Base-by-base conservation (phyloP, 1,139 yeast species). In the Candida sp. region DNA sequence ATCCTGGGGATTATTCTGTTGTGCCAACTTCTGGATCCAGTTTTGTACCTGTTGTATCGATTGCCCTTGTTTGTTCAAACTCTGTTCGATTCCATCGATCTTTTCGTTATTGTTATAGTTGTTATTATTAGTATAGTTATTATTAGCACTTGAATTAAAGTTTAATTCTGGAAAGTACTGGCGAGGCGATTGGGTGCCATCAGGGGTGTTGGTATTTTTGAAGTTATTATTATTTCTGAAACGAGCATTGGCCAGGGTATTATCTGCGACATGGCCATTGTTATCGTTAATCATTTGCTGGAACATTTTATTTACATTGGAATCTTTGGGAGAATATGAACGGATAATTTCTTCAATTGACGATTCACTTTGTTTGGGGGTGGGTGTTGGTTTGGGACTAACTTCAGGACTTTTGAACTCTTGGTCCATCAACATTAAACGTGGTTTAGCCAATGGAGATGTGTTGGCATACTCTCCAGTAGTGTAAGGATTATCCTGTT, bases 41-140 rank as follows among this genome's bases (percentile, higher is more conserved):
- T 80, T 84, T 54, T 78, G 81, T 1, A 78, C 81, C 53, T 79
- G 83, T 56, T 71, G 79, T 43, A 80, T 70, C 3, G 82, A 73
- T 47, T 74, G 77, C 8, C 81, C 82, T 49, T 79, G 82, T 52
- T 68, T 73, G 44, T 61, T 60, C 7, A 79, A 63, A 46, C 69
- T 77, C 34, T 68, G 71, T 50, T 75, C 79, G 42, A 75, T 56
- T 2, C 70, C 72, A 39, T 52, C 55, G 47, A 72, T 61, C 11
- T 57, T 41, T 30, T 62, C 66, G 37, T 48, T 47, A 5, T 44
- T 38, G 35, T n/a, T 22, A 9, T 33, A 36, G 19, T 32, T 12
- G 21, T 30, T 30, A 22, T 39, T 22, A 5, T n/a, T 35, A 2
- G 41, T 22, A 19, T 15, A 11, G 29, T 34, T 27, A 6, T 57